These are phyloP conservation scores for Lumnitzera littorea DNA, from an alignment of 345 rosid species.

Conservation along the genomic window DNA sequence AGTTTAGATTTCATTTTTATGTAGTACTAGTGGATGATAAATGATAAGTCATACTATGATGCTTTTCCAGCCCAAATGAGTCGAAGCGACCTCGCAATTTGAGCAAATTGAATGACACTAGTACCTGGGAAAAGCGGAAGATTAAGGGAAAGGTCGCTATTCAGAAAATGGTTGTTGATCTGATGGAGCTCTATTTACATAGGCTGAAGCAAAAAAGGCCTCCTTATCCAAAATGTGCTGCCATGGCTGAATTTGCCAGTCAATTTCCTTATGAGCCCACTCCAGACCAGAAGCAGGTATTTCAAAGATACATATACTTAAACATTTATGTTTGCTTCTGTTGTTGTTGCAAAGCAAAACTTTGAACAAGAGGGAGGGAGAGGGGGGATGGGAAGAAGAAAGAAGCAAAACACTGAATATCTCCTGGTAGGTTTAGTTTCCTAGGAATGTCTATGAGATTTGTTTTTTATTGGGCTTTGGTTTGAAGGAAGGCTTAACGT, in stretches of 20 bases:
- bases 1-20: too few relatives aligned
- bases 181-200: constrained; percentile 92
- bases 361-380: too few relatives aligned
- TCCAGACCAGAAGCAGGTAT: constrained; percentile 82
- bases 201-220: constrained; percentile 81
- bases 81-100: constrained; percentile 63
- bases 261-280: constrained; percentile 82
- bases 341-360: too few relatives aligned
- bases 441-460: too few relatives aligned
- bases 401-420: too few relatives aligned
- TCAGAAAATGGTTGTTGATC: constrained; percentile 96
- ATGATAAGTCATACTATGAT: constrained; percentile 9
- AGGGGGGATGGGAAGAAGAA: too few relatives aligned
- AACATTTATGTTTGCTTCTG: too few relatives aligned
- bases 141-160: constrained; percentile 90
- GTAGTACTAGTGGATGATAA: background rate
- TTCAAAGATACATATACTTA: too few relatives aligned
- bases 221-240: constrained; percentile 65
- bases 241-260: constrained; percentile 55
- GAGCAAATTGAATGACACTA: constrained; percentile 81
- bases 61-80: constrained; percentile 67
- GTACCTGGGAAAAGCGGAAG: constrained; percentile 86
- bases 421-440: too few relatives aligned
- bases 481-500: too few relatives aligned
- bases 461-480: too few relatives aligned